A percentile compares a stretch with the other conserved stretches of the same genome.
phyloP scores from a whole-genome alignment of 2,329 filamentous ascomycete species.

The Calonectria pteridis region DNA sequence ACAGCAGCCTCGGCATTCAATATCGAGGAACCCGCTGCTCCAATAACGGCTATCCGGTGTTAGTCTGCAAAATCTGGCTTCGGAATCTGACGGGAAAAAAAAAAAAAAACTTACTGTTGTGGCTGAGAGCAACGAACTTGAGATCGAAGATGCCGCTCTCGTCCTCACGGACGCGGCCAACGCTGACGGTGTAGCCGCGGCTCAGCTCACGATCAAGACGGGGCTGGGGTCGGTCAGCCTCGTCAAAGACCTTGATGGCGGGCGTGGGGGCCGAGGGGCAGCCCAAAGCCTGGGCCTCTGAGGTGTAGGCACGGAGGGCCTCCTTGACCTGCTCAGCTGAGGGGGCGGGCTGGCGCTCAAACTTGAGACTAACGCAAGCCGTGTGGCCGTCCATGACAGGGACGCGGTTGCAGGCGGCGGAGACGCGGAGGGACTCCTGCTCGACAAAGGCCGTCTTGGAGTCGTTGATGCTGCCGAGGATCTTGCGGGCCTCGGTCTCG shows the following conservation, averaged over 20 bases:
- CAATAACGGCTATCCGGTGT: conserved; percentile 78
- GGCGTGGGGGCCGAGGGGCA: conserved; percentile 87
- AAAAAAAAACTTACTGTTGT: conserved; percentile 74
- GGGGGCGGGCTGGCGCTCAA: conserved; percentile 81
- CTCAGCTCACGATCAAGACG: conserved; percentile 88
- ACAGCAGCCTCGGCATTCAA: conserved; percentile 94
- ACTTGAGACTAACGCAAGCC: conserved; percentile 90
- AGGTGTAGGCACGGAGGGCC: conserved; percentile 84
- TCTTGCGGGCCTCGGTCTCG: conserved; percentile 94
- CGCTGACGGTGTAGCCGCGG: conserved; percentile 89
- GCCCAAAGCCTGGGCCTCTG: conserved; percentile 84
- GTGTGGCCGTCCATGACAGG: conserved; percentile 96
- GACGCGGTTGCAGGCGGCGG: conserved; percentile 92
- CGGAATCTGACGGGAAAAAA: background rate
- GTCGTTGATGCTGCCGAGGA: conserved; percentile 81
- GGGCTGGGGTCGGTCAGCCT: conserved; percentile 91
- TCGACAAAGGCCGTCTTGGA: conserved; percentile 82
- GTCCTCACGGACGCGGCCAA: conserved; percentile 88
- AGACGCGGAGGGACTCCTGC: conserved; percentile 80
- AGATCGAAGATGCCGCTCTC: conserved; percentile 92
- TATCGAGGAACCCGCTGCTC: conserved; percentile 95
- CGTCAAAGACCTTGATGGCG: conserved; percentile 90
- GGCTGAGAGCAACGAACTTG: conserved; percentile 93
- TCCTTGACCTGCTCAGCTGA: conserved; percentile 80
- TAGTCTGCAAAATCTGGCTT: background rate